These are phyloP conservation scores for Lunularia cruciata DNA, from an alignment of 225 moss, liverwort and hornwort species.

Conservation along the genomic window DNA sequence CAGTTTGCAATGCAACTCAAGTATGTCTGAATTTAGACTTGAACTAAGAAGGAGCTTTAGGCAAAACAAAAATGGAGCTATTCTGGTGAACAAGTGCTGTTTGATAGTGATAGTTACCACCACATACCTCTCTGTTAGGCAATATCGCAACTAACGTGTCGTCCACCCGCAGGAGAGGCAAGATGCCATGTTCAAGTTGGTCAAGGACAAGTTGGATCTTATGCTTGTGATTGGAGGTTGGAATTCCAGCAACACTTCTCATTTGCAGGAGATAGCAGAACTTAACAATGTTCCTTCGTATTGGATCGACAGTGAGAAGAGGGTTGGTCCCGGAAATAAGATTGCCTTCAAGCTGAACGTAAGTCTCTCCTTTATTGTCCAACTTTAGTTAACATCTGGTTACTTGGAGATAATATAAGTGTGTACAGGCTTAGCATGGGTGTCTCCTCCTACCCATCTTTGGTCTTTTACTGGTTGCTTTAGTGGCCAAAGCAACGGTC, in stretches of 20 bases:
- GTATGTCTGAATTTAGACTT: neutral
- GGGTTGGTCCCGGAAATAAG: constrained; percentile 81
- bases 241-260: constrained; percentile 96
- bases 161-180: constrained; percentile 68
- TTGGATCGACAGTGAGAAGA: constrained; percentile 84
- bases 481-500: no score
- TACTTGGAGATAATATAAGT: no score
- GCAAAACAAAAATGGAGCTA: no score
- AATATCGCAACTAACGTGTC: neutral
- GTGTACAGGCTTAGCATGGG: no score
- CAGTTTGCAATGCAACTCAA: neutral
- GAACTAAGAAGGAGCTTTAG: neutral
- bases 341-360: constrained; percentile 86
- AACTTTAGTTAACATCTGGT: no score
- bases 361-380: constrained; percentile 25
- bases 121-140: neutral
- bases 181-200: constrained; percentile 90
- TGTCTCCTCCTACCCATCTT: no score
- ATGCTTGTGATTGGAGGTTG: constrained; percentile 96
- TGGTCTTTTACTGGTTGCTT: no score
- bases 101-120: neutral
- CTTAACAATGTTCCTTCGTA: constrained; percentile 81
- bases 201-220: constrained; percentile 72
- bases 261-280: constrained; percentile 95
- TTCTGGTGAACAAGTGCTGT: no score